A percentile compares a stretch with the other conserved stretches of the same genome.
Conservation (phyloP, 352 stramenopile genomes). For the Globisporangium nagaii region DNA sequence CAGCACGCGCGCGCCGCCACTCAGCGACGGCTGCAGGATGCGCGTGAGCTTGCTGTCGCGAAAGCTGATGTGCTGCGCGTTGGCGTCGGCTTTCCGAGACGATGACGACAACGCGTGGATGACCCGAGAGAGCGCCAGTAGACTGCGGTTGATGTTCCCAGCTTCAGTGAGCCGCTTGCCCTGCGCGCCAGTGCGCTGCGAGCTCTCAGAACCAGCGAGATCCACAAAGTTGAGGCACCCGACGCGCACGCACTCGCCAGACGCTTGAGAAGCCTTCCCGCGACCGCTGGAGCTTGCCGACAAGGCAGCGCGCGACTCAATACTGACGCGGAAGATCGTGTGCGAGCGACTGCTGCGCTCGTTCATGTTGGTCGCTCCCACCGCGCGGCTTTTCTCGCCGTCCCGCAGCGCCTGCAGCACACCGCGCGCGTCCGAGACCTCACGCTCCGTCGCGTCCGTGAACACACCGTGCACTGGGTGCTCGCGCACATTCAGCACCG, state of each 20-base stretch:
- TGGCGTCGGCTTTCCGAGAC: no score
- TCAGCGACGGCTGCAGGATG: conserved; percentile 17
- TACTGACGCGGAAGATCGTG: conserved; percentile 38
- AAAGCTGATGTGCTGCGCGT: conserved; percentile 17
- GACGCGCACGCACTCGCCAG: conserved; percentile 19
- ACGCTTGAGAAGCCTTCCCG: no score
- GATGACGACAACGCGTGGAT: background rate
- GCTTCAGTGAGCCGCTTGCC: conserved; percentile 11
- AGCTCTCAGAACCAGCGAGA: conserved; percentile 20
- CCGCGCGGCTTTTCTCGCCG: conserved; percentile 33
- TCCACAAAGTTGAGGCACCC: conserved; percentile 23
- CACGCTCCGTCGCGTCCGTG: conserved; percentile 38
- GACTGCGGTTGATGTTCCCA: background rate
- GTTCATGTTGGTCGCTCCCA: conserved; percentile 49
- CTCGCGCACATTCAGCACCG: conserved; percentile 32
- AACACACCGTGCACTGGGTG: conserved; percentile 46
- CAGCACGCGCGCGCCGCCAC: conserved; percentile 2
- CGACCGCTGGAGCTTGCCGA: background rate
- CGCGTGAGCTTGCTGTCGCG: conserved; percentile 22
- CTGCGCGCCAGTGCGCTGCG: conserved; percentile 4
- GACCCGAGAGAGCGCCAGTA: conserved; percentile 2
- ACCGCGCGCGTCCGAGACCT: conserved; percentile 30
- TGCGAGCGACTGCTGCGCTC: conserved; percentile 52
- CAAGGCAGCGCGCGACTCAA: conserved; percentile 22
- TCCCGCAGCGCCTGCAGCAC: conserved; percentile 32